Conservation (phyloP, 345 rosid genomes). For the Populus davidiana region DNA sequence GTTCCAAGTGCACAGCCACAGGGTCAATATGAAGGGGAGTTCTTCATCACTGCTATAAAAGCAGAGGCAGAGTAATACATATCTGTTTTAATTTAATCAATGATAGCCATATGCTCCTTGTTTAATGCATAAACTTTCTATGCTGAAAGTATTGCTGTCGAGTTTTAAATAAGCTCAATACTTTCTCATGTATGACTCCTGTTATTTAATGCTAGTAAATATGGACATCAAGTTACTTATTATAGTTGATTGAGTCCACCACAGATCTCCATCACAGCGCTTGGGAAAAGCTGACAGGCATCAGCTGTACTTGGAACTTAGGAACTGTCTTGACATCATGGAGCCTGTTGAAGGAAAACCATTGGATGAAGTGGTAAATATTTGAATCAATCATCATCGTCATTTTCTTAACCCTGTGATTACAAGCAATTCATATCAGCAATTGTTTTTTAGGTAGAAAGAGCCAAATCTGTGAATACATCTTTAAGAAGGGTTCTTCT, state of each 20-base stretch:
- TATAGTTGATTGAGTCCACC: conserved; percentile 4
- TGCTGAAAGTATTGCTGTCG: not conserved
- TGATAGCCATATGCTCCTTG: not conserved
- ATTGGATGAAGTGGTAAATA: conserved; percentile 67
- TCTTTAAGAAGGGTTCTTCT: conserved; percentile 78
- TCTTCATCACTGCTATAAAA: conserved; percentile 63
- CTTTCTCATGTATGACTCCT: not conserved
- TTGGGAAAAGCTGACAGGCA: conserved; percentile 63
- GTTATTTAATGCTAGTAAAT: conserved; percentile 2
- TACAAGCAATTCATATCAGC: conserved; percentile 29
- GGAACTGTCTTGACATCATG: conserved; percentile 59
- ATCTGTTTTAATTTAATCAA: conserved; percentile 3
- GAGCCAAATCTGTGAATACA: conserved; percentile 69
- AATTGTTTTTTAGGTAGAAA: conserved; percentile 64
- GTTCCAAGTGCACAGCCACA: conserved; percentile 82
- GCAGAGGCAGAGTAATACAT: conserved; percentile 55
- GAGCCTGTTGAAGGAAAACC: conserved; percentile 72
- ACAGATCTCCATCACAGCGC: conserved; percentile 45
- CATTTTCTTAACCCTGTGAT: not conserved
- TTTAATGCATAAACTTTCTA: not conserved
- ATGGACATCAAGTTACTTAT: not conserved
- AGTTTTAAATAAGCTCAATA: not conserved
- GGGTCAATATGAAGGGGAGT: conserved; percentile 90
- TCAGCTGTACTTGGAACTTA: conserved; percentile 59
- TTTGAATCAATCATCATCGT: conserved; percentile 4